Percentiles rank a stretch among this genome's conserved stretches.
Evolutionary conservation across 2,329 filamentous ascomycete genomes (phyloP).

Genomic region (Fusarium sp.): DNA sequence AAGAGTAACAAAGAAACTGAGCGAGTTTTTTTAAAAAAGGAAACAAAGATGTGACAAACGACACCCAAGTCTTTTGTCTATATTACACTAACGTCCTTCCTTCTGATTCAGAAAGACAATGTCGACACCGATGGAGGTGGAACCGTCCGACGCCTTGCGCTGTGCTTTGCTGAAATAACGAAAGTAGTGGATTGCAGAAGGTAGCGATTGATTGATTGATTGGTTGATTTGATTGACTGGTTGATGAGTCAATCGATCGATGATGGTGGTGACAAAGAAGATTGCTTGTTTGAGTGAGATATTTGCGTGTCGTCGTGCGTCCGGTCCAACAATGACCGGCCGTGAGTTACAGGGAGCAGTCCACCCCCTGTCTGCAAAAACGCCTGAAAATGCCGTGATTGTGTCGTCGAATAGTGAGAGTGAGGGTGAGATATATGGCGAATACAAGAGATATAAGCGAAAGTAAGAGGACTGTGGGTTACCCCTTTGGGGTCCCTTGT

Average conservation of each 20-base stretch:
- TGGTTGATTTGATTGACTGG: constrained; percentile 12
- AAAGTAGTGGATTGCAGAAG: constrained; percentile 29
- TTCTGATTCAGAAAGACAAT: constrained; percentile 13
- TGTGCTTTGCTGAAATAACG: constrained; percentile 40
- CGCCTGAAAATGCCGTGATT: constrained; percentile 37
- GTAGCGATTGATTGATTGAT: constrained; percentile 33
- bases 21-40: constrained; percentile 14
- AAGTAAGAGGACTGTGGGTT: constrained; percentile 3
- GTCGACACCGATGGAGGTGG: constrained; percentile 23
- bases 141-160: constrained; percentile 40
- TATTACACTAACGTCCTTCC: constrained; percentile 41
- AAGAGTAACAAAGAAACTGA: constrained; percentile 14
- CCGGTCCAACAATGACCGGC: constrained; percentile 18
- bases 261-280: constrained; percentile 36
- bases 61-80: constrained; percentile 36
- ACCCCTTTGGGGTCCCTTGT: neutral
- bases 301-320: constrained; percentile 40
- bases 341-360: constrained; percentile 12
- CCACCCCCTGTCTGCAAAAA: constrained; percentile 25
- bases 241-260: constrained; percentile 20
- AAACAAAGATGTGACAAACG: constrained; percentile 34
- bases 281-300: constrained; percentile 23
- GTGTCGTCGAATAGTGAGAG: constrained; percentile 28
- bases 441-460: constrained; percentile 15
- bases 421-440: constrained; percentile 16